Base-by-base conservation (phyloP, 2,329 filamentous ascomycete species). In the Venturiaceae sp. region DNA sequence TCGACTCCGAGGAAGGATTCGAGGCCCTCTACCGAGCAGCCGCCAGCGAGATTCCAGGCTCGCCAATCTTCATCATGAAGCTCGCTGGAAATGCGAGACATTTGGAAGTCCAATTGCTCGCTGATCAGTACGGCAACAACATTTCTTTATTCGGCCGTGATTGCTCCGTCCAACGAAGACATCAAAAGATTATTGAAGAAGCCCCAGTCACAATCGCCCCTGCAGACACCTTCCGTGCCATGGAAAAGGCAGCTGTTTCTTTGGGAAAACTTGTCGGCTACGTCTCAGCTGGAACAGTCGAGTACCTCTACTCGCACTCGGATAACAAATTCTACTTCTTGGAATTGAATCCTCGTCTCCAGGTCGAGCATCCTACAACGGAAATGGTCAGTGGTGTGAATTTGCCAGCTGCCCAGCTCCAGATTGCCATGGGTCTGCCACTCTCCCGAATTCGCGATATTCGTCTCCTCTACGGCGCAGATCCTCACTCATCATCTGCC, bases 41-140 rank as follows among this genome's bases (percentile, higher is more conserved):
- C 23, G 92, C 94, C 5, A 95, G 87, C 73, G 95, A 99, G 75
- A 97, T 99, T 65, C 95, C 94, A 11, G 95, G 95, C 53, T 99
- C 94, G 32, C 94, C 95, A 65, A 99, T 99, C 75, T 99, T 99
- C 82, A 95, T 99, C 78, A 99, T 99, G 94, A 96, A 99, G 84
- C 80, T 99, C 63, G 94, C 94, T 54, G 94, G 92, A 66, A 96
- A 95, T 71, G 94, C 94, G 41, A 83, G 94, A 66, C 94, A 99
- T 82, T 80, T 99, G 77, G 94, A 99, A 76, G 95, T 99, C 60
- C 94, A 99, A 77, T 80, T 99, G 64, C 81, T 99, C 57, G 95
- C 94, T 64, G 95, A 99, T 79, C 91, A 99, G 81, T 99, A 99
- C 73, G 94, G 95, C 70, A 96, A 99, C 83, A 97, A 97, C 78